phyloP scores from a whole-genome alignment of 805 yeast species.

The Kuraishia ogatae region DNA sequence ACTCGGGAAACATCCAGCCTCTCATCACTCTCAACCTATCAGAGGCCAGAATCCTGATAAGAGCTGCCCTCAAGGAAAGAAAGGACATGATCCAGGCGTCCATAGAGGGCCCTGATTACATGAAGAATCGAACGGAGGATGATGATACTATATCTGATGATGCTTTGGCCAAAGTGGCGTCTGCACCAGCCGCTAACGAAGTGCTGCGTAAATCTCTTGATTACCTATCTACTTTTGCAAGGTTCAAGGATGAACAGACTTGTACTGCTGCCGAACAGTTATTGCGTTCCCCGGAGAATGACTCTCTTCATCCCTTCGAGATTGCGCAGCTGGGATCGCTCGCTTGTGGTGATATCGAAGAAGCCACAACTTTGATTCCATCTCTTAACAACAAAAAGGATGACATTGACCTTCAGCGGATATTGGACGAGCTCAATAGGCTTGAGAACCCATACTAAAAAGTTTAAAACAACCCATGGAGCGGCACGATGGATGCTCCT shows the following conservation, averaged over 20 bases:
- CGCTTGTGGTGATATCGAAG: constrained; percentile 93
- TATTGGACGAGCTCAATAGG: constrained; percentile 79
- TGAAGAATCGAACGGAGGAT: constrained; percentile 17
- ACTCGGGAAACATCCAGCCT: constrained; percentile 69
- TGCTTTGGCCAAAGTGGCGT: constrained; percentile 38
- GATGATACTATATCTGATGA: constrained; percentile 34
- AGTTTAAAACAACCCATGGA: too few relatives aligned
- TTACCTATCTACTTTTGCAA: constrained; percentile 73
- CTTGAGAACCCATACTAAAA: constrained; percentile 35
- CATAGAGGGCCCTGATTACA: constrained; percentile 19
- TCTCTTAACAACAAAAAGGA: constrained; percentile 74
- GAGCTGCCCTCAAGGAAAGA: constrained; percentile 81
- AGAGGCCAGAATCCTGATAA: constrained; percentile 82
- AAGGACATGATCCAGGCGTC: constrained; percentile 38
- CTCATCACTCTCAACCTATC: constrained; percentile 80
- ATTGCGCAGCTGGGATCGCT: constrained; percentile 80
- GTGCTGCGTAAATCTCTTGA: constrained; percentile 88
- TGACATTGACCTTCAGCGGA: constrained; percentile 79
- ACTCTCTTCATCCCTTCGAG: constrained; percentile 88
- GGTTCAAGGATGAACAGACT: constrained; percentile 88
- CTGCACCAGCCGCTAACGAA: constrained; percentile 74
- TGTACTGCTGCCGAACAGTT: constrained; percentile 89
- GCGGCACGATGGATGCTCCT: too few relatives aligned
- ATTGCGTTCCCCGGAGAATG: constrained; percentile 56
- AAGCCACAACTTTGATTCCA: constrained; percentile 91